Conservation (phyloP, 495 filamentous ascomycete genomes). For the Tuber indicum region DNA sequence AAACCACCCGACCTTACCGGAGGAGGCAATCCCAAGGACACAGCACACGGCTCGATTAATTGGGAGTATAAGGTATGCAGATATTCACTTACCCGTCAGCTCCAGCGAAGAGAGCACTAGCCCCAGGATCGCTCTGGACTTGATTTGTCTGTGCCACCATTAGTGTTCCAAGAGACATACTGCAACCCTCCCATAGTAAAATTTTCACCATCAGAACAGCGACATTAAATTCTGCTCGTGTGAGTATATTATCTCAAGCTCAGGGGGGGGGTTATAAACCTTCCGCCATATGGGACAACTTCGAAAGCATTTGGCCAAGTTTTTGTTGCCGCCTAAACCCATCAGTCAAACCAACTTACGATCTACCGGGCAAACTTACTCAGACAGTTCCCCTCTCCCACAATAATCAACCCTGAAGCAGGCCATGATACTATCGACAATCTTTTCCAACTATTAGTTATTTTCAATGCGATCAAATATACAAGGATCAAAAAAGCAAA, state of each 20-base stretch:
- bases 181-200: not conserved
- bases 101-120: constrained; percentile 69
- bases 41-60: too few relatives aligned
- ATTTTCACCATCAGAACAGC: constrained; percentile 60
- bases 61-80: not conserved
- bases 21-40: too few relatives aligned
- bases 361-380: constrained; percentile 38
- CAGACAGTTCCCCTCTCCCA: constrained; percentile 68
- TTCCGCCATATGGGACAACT: constrained; percentile 67
- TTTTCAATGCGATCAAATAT: not conserved
- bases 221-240: constrained; percentile 62
- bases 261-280: constrained; percentile 44
- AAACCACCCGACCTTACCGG: too few relatives aligned
- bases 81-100: constrained; percentile 54
- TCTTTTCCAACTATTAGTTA: constrained; percentile 32
- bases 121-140: constrained; percentile 75
- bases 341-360: not conserved
- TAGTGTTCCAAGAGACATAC: constrained; percentile 6
- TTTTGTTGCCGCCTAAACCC: constrained; percentile 57
- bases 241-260: constrained; percentile 16
- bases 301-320: constrained; percentile 63
- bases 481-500: not conserved
- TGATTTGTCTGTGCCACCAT: constrained; percentile 60
- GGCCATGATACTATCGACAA: constrained; percentile 75
- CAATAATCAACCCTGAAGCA: constrained; percentile 69